Percentiles rank a stretch among this genome's conserved stretches.
Evolutionary conservation across 2,329 filamentous ascomycete genomes (phyloP).

Genomic region (Corniculantispora saksenae): DNA sequence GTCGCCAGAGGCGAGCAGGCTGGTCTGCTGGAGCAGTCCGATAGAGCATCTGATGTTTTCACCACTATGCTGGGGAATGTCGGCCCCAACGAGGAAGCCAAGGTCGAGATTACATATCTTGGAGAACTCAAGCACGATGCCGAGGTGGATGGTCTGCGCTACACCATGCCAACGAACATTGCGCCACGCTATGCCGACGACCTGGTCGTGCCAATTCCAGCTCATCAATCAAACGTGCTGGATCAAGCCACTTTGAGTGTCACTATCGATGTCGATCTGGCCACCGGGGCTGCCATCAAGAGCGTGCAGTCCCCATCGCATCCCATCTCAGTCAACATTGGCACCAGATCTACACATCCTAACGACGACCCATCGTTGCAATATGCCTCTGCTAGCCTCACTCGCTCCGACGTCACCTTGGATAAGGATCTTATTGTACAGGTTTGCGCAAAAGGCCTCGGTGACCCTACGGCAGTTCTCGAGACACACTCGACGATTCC

Average conservation of each 20-base stretch:
- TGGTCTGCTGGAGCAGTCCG: slow-evolving; percentile 64
- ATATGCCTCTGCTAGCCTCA: slow-evolving; percentile 63
- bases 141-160: slow-evolving; percentile 65
- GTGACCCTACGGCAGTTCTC: slow-evolving; percentile 63
- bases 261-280: slow-evolving; percentile 46
- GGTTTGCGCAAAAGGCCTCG: slow-evolving; percentile 60
- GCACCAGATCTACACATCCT: slow-evolving; percentile 47
- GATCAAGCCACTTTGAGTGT: slow-evolving; percentile 23
- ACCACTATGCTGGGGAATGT: slow-evolving; percentile 69
- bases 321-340: slow-evolving; percentile 65
- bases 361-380: slow-evolving; percentile 52
- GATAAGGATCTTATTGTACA: slow-evolving; percentile 68
- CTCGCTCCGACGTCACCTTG: slow-evolving; percentile 53
- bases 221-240: not conserved
- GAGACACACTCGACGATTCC: slow-evolving; percentile 64
- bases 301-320: slow-evolving; percentile 68
- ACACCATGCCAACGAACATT: slow-evolving; percentile 68
- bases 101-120: slow-evolving; percentile 65
- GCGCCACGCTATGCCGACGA: slow-evolving; percentile 63
- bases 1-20: slow-evolving; percentile 60
- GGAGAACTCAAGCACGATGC: slow-evolving; percentile 73
- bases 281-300: slow-evolving; percentile 56
- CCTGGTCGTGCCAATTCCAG: not conserved
- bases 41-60: slow-evolving; percentile 65
- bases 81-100: slow-evolving; percentile 55